phyloP scores from a whole-genome alignment of 352 stramenopile species.

The Blastocystis sp. region DNA sequence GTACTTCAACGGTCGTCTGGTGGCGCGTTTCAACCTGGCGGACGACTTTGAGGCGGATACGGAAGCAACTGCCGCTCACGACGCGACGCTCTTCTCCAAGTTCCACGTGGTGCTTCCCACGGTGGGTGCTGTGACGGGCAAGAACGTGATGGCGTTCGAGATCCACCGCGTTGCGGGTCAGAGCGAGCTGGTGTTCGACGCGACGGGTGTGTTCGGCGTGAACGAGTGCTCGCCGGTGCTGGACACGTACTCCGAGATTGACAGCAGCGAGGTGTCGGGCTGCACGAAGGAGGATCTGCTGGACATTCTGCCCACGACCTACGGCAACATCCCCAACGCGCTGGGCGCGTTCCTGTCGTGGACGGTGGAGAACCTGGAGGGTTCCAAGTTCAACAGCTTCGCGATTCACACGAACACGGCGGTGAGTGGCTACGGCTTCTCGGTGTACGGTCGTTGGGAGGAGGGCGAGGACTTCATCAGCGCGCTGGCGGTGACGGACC shows the following conservation, averaged over 20 bases:
- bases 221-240: neutral
- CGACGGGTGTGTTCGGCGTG: too few relatives aligned
- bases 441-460: slow-evolving; percentile 11
- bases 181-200: too few relatives aligned
- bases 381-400: slow-evolving; percentile 20
- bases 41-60: too few relatives aligned
- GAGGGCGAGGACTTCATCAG: neutral
- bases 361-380: slow-evolving; percentile 43
- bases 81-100: too few relatives aligned
- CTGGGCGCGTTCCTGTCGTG: neutral
- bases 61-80: too few relatives aligned
- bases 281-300: neutral
- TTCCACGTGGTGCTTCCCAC: too few relatives aligned
- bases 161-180: too few relatives aligned
- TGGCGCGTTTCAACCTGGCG: too few relatives aligned
- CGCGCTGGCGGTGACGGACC: neutral
- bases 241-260: neutral
- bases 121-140: too few relatives aligned
- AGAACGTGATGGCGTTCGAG: too few relatives aligned
- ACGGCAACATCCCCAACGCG: neutral
- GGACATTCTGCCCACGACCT: neutral
- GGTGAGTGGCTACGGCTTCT: neutral
- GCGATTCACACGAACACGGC: neutral
- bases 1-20: too few relatives aligned
- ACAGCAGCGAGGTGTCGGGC: neutral